phyloP scores from a whole-genome alignment of 129 eudicot species.

The Artemisia argyi region DNA sequence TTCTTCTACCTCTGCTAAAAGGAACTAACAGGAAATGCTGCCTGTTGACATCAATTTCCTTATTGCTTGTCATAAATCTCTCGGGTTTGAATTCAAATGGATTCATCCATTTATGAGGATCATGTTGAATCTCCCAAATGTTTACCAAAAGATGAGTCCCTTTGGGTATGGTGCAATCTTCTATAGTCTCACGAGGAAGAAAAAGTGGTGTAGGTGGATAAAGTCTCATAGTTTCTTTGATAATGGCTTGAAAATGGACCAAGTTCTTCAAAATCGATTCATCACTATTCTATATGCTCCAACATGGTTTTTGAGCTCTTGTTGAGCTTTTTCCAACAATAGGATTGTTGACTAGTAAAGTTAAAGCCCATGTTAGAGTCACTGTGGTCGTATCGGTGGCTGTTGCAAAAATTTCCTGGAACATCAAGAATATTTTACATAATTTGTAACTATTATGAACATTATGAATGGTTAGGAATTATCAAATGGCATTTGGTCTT shows the following conservation, averaged over 20 bases:
- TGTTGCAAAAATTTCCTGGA: not conserved
- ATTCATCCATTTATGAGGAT: not conserved
- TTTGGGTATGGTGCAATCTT: not conserved
- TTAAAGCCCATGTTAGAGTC: not conserved
- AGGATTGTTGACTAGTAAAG: not conserved
- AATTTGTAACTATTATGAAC: not conserved
- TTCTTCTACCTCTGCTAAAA: not conserved
- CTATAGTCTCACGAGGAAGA: not conserved
- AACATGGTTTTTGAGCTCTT: not conserved
- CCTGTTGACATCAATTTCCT: not conserved
- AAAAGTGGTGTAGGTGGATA: not conserved
- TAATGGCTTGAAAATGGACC: not conserved
- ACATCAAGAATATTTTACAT: not conserved
- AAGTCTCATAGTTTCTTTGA: not conserved
- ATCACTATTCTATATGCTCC: not conserved
- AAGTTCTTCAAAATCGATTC: not conserved
- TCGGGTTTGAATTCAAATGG: not conserved
- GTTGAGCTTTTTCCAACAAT: not conserved
- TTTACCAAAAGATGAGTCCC: not conserved
- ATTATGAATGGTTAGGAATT: not conserved
- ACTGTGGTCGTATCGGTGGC: not conserved
- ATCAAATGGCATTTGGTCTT: too few species aligned
- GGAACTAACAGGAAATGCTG: not conserved
- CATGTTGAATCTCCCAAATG: conserved; percentile 1
- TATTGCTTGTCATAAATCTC: not conserved